Evolutionary conservation across 2,329 filamentous ascomycete species (phyloP), one percentile per base, ranked within the genome.

Genomic region (Tolypocladium amazonense): DNA sequence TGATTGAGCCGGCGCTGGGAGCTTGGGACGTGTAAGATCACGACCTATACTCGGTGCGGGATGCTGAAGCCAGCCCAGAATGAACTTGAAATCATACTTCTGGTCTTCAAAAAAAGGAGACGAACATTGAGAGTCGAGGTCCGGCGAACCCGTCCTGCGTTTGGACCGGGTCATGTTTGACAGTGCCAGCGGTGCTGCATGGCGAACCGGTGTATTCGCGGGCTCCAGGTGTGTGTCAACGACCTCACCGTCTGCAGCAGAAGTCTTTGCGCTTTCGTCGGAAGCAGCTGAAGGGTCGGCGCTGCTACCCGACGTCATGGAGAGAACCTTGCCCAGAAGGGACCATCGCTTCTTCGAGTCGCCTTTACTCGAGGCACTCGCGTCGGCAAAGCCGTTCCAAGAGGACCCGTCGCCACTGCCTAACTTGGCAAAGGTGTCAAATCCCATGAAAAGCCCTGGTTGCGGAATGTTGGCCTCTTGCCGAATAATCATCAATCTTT

Each of bases 401-500:
- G 68, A 55, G 1, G 67, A 56, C 11, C 62, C 62, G 2, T 69
- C 67, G 20, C 61, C 65, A 37, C 65, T 65, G 8, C 67, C 62
- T 25, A 64, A 60, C 65, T 72, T 68, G 41, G 72, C 65, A 62
- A 78, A 76, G 0, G 76, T 73, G 66, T 84, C 81, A 61, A 83
- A 83, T 20, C 78, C 78, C 56, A 79, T 68, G 60, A 78, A 73
- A 11, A 83, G 70, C 8, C 79, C 79, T 3, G 75, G 73, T 62
- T 82, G 81, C 0, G 76, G 71, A 5, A 71, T 66, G 53, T 75
- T 76, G 27, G 81, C 68, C 62, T 96, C 92, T 63, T 89, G 92
- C 60, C 91, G 87, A 64, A 96, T 88, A 66, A 97, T 96, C 73
- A 96, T 84, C 62, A 97, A 89, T 62, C 89, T 83, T 68, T 93